Evolutionary conservation across 176 grass and related monocot genomes (phyloP).

Genomic region (Puya raimondii): DNA sequence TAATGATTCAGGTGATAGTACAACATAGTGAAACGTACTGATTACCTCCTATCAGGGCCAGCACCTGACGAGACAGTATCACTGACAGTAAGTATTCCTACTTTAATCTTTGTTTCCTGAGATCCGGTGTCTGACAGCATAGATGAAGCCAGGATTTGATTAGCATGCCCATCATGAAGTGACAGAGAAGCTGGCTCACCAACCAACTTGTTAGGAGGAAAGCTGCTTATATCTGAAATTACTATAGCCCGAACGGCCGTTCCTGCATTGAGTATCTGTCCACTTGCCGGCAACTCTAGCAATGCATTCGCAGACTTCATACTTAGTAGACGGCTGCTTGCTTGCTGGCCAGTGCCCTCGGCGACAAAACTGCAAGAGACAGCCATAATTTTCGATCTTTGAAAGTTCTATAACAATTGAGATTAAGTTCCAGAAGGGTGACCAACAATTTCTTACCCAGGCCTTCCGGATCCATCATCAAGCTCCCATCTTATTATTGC

Average conservation of each 20-base stretch:
- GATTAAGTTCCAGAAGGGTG: constrained; percentile 1
- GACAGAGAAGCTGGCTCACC: constrained; percentile 1
- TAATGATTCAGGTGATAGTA: background rate
- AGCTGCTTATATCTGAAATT: constrained; percentile 52
- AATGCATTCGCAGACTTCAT: constrained; percentile 97
- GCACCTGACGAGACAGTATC: constrained; percentile 84
- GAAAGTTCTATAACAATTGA: background rate
- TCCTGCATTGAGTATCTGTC: constrained; percentile 50
- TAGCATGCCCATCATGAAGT: constrained; percentile 18
- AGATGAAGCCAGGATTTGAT: constrained; percentile 14
- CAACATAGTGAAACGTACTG: background rate
- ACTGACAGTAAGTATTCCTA: constrained; percentile 89
- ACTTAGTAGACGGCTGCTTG: constrained; percentile 80
- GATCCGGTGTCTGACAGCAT: constrained; percentile 14
- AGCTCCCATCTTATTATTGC: constrained; percentile 72
- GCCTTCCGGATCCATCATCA: constrained; percentile 82
- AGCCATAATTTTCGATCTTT: background rate
- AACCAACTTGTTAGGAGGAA: constrained; percentile 22
- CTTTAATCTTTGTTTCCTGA: constrained; percentile 45
- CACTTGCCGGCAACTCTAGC: constrained; percentile 53
- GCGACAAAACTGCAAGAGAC: constrained; percentile 47
- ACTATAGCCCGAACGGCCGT: constrained; percentile 58
- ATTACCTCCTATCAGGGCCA: constrained; percentile 88
- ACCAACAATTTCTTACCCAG: constrained; percentile 56
- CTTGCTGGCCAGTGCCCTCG: constrained; percentile 82